Evolutionary conservation across 192 early-diverging fungal species (phyloP).

Genomic region (Gonapodya sp.): DNA sequence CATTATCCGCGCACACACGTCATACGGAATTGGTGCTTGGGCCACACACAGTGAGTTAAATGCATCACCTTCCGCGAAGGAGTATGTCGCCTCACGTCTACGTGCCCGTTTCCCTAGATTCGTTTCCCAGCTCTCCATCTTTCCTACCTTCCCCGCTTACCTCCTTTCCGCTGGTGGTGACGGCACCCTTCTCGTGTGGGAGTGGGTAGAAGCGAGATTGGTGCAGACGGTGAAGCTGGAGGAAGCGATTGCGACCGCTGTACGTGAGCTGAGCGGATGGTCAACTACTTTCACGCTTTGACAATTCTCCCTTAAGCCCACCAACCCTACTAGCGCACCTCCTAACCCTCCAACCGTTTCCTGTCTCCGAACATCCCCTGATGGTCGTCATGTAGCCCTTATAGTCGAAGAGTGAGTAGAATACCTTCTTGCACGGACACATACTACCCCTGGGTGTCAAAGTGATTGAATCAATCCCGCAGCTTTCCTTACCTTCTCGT

Average conservation of each 20-base stretch:
- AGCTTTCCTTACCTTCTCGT: not conserved
- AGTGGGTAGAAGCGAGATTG: conserved; percentile 47
- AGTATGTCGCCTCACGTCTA: conserved; percentile 11
- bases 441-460: not conserved
- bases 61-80: not conserved
- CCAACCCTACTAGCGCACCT: conserved; percentile 22
- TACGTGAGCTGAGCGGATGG: conserved; percentile 22
- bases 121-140: conserved; percentile 54
- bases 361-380: conserved; percentile 21
- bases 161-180: conserved; percentile 83
- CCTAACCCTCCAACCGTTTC: conserved; percentile 23
- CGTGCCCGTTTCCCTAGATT: conserved; percentile 37
- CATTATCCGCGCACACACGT: conserved; percentile 80
- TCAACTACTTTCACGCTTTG: conserved; percentile 29
- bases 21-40: conserved; percentile 81
- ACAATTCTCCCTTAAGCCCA: conserved; percentile 21
- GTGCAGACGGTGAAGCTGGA: conserved; percentile 58
- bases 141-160: conserved; percentile 40
- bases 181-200: conserved; percentile 66
- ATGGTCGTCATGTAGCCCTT: conserved; percentile 22
- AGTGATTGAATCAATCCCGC: not conserved
- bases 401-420: not conserved
- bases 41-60: conserved; percentile 67
- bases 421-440: too few relatives aligned
- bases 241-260: conserved; percentile 20